Evolutionary conservation across 495 filamentous ascomycete species (phyloP).

Genomic region (Neurospora discreta): DNA sequence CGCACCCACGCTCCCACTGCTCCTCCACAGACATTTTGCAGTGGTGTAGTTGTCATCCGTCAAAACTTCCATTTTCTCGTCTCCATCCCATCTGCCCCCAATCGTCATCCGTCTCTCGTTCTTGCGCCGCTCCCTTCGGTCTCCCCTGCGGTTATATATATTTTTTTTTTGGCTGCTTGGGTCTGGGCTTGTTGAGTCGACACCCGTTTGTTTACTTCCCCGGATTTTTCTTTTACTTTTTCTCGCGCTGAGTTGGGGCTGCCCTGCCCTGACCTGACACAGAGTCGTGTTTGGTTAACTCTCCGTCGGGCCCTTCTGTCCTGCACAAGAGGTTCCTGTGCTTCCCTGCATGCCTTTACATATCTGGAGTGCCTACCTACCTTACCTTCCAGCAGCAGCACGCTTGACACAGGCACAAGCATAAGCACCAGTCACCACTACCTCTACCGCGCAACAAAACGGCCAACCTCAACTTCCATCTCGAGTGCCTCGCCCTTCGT

Average conservation of each 20-base stretch:
- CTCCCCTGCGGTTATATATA: constrained; percentile 15
- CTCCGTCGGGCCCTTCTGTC: neutral
- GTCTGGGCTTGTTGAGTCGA: neutral
- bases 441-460: neutral
- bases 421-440: neutral
- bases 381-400: neutral
- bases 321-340: neutral
- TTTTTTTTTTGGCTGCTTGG: too few relatives aligned
- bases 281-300: neutral
- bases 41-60: neutral
- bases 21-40: neutral
- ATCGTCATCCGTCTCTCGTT: constrained; percentile 33
- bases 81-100: constrained; percentile 23
- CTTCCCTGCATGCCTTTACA: neutral
- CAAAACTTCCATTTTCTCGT: neutral
- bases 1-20: neutral
- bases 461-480: neutral
- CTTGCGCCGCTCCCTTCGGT: constrained; percentile 17
- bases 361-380: neutral
- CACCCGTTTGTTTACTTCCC: neutral
- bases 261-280: neutral
- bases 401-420: neutral
- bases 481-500: constrained; percentile 6
- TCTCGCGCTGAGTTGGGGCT: neutral
- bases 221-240: neutral